These are phyloP conservation scores for Periglandula ipomoeae DNA, from an alignment of 2,329 filamentous ascomycete genomes.

Conservation along the genomic window DNA sequence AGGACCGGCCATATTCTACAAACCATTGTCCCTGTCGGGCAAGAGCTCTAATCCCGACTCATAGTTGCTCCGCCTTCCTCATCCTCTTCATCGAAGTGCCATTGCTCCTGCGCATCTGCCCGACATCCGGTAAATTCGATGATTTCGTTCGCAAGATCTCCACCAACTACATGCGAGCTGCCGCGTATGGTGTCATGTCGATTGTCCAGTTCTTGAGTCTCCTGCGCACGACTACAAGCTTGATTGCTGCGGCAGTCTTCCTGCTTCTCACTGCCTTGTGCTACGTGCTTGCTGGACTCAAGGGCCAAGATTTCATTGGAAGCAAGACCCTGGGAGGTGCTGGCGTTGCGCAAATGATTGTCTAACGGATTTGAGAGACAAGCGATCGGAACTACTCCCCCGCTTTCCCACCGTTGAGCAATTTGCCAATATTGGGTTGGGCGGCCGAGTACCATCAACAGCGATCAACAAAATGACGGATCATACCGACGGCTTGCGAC, in stretches of 20 bases:
- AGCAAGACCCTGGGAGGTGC: constrained; percentile 95
- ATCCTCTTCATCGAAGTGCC: constrained; percentile 87
- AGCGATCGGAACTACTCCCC: background rate
- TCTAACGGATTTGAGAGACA: constrained; percentile 40
- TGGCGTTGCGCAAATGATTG: constrained; percentile 96
- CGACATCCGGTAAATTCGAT: constrained; percentile 86
- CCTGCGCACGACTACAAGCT: constrained; percentile 51
- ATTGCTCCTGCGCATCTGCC: constrained; percentile 92
- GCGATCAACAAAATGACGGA: too few species aligned
- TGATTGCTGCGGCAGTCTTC: constrained; percentile 81
- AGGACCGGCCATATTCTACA: too few species aligned
- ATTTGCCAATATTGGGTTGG: background rate
- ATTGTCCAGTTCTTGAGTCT: constrained; percentile 78
- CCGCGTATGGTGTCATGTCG: constrained; percentile 74
- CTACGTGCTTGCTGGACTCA: constrained; percentile 71
- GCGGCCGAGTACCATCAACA: background rate
- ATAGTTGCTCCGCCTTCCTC: constrained; percentile 59
- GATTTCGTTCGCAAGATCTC: constrained; percentile 81
- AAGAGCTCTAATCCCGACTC: background rate
- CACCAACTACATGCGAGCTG: constrained; percentile 94
- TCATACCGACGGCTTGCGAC: background rate
- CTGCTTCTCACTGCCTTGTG: constrained; percentile 68
- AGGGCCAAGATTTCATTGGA: constrained; percentile 77
- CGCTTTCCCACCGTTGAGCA: background rate
- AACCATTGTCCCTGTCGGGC: background rate